phyloP scores from a whole-genome alignment of 139 green algal species.

The Pleodorina starrii region DNA sequence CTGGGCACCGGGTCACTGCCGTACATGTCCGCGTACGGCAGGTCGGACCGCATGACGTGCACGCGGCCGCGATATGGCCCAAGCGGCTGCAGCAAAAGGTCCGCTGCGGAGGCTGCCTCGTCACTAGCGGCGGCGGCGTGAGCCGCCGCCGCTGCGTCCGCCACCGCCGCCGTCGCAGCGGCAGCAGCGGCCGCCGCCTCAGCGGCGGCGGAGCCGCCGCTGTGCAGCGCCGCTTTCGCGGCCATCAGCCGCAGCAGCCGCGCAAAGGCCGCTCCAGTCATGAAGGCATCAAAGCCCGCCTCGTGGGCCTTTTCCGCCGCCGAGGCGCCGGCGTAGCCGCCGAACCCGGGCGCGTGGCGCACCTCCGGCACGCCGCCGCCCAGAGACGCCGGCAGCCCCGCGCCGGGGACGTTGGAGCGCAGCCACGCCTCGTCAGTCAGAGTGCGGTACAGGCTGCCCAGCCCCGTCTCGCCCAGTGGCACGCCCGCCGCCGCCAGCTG shows the following conservation, averaged over 20 bases:
- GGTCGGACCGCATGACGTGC: slow-evolving; percentile 28
- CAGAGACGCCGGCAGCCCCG: background rate
- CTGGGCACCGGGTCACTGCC: slow-evolving; percentile 46
- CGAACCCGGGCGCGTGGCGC: slow-evolving; percentile 48
- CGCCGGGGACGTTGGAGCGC: background rate
- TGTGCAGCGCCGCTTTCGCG: background rate
- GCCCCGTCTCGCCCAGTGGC: slow-evolving; percentile 35
- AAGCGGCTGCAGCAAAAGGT: slow-evolving; percentile 23
- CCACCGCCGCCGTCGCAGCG: background rate
- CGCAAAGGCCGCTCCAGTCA: slow-evolving; percentile 75
- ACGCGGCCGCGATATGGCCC: slow-evolving; percentile 15
- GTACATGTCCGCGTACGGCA: slow-evolving; percentile 50
- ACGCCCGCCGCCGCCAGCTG: slow-evolving; percentile 8
- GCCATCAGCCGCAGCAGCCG: slow-evolving; percentile 57
- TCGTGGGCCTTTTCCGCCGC: slow-evolving; percentile 74
- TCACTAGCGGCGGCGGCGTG: background rate
- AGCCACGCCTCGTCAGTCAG: slow-evolving; percentile 32
- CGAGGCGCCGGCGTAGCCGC: slow-evolving; percentile 17
- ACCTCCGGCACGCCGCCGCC: slow-evolving; percentile 24
- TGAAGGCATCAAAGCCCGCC: slow-evolving; percentile 86
- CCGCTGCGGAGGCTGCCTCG: background rate
- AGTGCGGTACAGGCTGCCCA: slow-evolving; percentile 30
- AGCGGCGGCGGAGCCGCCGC: background rate
- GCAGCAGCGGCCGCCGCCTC: background rate
- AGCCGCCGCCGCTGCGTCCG: background rate